Evolutionary conservation across 1,284 basidiomycete species (phyloP), one percentile per base, ranked within the genome.

Genomic region (Mycocalia duriaeana): DNA sequence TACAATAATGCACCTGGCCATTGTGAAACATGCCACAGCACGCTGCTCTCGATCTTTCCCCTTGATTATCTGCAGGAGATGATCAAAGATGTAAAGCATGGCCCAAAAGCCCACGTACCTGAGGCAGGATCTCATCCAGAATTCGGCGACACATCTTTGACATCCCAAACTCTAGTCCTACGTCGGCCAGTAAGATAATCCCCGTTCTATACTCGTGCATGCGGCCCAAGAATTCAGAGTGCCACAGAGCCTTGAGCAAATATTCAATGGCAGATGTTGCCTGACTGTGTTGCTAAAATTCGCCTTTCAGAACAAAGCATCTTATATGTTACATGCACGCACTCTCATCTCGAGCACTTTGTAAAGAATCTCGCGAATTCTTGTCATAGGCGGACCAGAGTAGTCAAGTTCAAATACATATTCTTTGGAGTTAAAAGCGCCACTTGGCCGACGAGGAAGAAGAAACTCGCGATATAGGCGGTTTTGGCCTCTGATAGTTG

Each of bases 51-150:
- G 58, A 54, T 91, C 85, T 44, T 79, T 73, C 3, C 85, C 86
- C 45, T 67, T 70, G 46, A 90, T 77, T 26, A 91, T 65, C 87
- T 90, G 54, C n/a, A 34, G 31, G 23, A 31, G 20, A 14, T 43
- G 18, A 19, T 38, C 37, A 38, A 1, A 41, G 20, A 38, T 50
- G 20, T 7, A 22, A 23, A 22, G 19, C 31, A 23, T n/a, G 25
- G 28, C 48, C 28, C 19, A 38, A 23, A 47, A 36, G 24, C 16
- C 37, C 18, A 46, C 46, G 49, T 49, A 83, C 88, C 69, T 90
- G 89, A 22, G 89, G 87, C 73, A 91, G 75, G 40, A 89, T 77
- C 53, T 86, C 86, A 44, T 89, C 82, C 37, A 91, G 56, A 46
- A 89, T 72, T 47, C 71, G 74, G 51, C 68, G 72, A 50, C 77